A percentile compares a stretch with the other conserved stretches of the same genome.
phyloP scores from a whole-genome alignment of 75 land plant genomes.

The Pinus taeda region DNA sequence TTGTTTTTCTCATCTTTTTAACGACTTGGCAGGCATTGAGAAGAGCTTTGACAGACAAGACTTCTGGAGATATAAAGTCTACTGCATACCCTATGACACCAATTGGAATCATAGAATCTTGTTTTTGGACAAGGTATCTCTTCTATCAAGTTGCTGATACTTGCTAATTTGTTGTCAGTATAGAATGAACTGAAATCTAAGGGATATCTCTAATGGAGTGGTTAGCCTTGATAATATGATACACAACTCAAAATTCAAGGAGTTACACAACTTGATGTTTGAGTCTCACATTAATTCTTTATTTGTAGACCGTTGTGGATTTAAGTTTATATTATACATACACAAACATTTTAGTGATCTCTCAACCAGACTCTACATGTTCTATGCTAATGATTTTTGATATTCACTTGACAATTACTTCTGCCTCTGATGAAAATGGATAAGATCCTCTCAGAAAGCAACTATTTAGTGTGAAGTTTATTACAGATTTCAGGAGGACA shows the following conservation, averaged over 20 bases:
- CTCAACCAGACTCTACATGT: background rate
- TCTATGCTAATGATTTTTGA: background rate
- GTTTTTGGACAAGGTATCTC: constrained; percentile 86
- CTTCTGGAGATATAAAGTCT: constrained; percentile 18
- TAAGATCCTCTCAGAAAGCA: background rate
- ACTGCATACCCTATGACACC: constrained; percentile 84
- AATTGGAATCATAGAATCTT: constrained; percentile 75
- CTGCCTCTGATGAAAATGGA: background rate
- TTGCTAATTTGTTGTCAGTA: background rate
- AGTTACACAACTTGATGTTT: background rate
- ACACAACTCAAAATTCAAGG: background rate
- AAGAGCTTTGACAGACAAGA: constrained; percentile 38
- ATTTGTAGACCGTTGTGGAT: background rate
- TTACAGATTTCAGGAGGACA: background rate
- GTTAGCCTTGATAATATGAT: background rate
- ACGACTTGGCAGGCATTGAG: constrained; percentile 55
- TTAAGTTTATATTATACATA: background rate
- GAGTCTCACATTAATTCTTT: background rate
- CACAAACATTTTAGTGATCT: background rate
- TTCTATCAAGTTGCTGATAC: background rate
- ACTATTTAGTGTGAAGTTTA: background rate
- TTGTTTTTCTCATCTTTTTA: no score
- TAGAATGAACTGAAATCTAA: background rate
- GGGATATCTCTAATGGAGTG: background rate
- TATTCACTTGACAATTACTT: background rate